Evolutionary conservation across 2,329 filamentous ascomycete species (phyloP).

Genomic region (Sclerotinia trifoliorum): DNA sequence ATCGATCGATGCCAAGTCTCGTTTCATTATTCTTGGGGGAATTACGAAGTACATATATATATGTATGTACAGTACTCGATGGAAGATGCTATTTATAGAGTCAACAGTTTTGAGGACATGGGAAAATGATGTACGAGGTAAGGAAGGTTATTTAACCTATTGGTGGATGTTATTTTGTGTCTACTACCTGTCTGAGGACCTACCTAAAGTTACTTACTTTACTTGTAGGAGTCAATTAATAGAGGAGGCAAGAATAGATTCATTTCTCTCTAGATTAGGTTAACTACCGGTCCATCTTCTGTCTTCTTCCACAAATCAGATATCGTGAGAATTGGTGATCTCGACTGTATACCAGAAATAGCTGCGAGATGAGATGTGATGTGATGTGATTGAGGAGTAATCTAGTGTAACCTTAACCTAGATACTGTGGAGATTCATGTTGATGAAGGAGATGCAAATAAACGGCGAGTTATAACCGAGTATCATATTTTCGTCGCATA

Average conservation of each 20-base stretch:
- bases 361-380: neutral
- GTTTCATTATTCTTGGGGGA: neutral
- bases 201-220: neutral
- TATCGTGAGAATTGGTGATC: neutral
- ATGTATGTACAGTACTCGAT: too few species aligned
- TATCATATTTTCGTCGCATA: neutral
- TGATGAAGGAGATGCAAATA: neutral
- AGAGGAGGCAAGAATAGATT: neutral
- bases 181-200: neutral
- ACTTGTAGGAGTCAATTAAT: neutral
- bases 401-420: neutral
- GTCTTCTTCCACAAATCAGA: neutral
- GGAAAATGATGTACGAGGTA: neutral
- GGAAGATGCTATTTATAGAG: constrained; percentile 8
- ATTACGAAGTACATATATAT: too few species aligned
- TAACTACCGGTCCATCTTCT: neutral
- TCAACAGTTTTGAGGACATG: neutral
- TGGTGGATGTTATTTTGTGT: neutral
- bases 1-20: neutral
- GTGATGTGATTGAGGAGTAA: neutral
- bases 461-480: neutral
- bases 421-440: neutral
- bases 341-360: neutral
- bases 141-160: too few species aligned
- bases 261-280: neutral